Evolutionary conservation across 768 basidiomycete species (phyloP).

Genomic region (Chalciporus pseudorubinellus): DNA sequence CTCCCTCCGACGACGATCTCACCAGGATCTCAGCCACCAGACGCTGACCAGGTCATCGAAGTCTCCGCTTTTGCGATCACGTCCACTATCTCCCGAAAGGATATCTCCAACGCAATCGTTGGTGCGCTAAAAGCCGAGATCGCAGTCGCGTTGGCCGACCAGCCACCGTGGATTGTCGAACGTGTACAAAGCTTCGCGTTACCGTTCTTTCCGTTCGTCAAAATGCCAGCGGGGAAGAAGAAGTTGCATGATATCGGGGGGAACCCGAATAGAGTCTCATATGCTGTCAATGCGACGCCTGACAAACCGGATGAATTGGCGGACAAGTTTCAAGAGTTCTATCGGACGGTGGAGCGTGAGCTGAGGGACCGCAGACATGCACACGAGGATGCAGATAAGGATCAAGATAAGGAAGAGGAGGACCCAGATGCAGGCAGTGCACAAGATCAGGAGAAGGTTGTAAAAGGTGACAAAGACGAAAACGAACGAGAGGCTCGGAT

Average conservation of each 20-base stretch:
- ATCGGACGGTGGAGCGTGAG: constrained; percentile 63
- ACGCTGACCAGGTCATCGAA: constrained; percentile 43
- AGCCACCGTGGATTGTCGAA: constrained; percentile 58
- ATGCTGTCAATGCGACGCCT: constrained; percentile 40
- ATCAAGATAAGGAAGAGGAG: constrained; percentile 10
- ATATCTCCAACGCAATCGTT: constrained; percentile 53
- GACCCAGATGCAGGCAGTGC: constrained; percentile 10
- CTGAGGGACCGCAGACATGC: constrained; percentile 35
- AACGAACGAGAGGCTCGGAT: constrained; percentile 44
- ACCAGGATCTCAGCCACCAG: constrained; percentile 27
- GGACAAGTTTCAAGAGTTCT: constrained; percentile 69
- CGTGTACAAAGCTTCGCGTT: constrained; percentile 54
- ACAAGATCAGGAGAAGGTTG: constrained; percentile 15
- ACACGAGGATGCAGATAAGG: constrained; percentile 8
- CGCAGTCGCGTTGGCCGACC: constrained; percentile 42
- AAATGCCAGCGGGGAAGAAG: constrained; percentile 31
- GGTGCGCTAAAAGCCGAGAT: constrained; percentile 55
- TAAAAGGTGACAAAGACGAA: constrained; percentile 16
- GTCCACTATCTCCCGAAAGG: constrained; percentile 48
- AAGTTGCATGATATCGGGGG: constrained; percentile 31
- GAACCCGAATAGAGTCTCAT: constrained; percentile 21
- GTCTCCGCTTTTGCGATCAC: constrained; percentile 62
- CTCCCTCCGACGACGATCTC: constrained; percentile 22
- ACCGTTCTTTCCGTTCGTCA: constrained; percentile 58
- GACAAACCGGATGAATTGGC: constrained; percentile 52